Conservation (phyloP, 2,329 filamentous ascomycete species). For the Hymenoscyphus scutula region DNA sequence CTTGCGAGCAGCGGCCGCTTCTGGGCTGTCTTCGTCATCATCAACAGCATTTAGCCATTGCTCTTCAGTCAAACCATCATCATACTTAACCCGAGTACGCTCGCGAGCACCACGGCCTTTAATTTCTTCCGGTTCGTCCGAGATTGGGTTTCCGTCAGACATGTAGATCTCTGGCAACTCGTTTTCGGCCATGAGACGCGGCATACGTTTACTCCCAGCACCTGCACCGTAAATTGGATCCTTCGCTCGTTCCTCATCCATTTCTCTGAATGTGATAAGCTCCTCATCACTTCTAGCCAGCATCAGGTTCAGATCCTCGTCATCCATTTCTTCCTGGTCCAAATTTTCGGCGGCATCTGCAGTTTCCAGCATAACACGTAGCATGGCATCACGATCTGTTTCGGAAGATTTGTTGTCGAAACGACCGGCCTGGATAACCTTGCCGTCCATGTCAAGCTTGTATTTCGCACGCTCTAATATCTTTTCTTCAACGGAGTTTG, state of each 20-base stretch:
- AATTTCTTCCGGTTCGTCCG: slow-evolving; percentile 75
- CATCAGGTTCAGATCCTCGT: slow-evolving; percentile 93
- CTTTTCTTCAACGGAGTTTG: slow-evolving; percentile 97
- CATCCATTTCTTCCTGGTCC: slow-evolving; percentile 96
- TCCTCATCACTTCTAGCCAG: slow-evolving; percentile 87
- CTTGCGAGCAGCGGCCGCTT: slow-evolving; percentile 88
- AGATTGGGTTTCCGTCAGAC: slow-evolving; percentile 76
- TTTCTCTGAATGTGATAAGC: slow-evolving; percentile 71
- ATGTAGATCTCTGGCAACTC: slow-evolving; percentile 95
- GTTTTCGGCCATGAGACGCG: slow-evolving; percentile 80
- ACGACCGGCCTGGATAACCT: slow-evolving; percentile 98
- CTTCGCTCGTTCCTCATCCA: slow-evolving; percentile 72
- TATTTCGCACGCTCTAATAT: slow-evolving; percentile 94
- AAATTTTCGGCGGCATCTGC: slow-evolving; percentile 65
- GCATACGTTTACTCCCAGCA: slow-evolving; percentile 59
- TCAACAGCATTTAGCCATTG: slow-evolving; percentile 99
- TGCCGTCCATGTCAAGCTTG: slow-evolving; percentile 99
- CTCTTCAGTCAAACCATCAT: slow-evolving; percentile 96
- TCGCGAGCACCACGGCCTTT: slow-evolving; percentile 90
- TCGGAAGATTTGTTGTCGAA: slow-evolving; percentile 99
- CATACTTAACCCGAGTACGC: slow-evolving; percentile 89
- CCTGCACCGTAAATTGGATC: slow-evolving; percentile 69
- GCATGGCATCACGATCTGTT: slow-evolving; percentile 94
- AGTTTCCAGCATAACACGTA: slow-evolving; percentile 87
- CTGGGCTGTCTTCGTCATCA: slow-evolving; percentile 90